Evolutionary conservation across 352 stramenopile species (phyloP).

Genomic region (Aphanomyces cochlioides): DNA sequence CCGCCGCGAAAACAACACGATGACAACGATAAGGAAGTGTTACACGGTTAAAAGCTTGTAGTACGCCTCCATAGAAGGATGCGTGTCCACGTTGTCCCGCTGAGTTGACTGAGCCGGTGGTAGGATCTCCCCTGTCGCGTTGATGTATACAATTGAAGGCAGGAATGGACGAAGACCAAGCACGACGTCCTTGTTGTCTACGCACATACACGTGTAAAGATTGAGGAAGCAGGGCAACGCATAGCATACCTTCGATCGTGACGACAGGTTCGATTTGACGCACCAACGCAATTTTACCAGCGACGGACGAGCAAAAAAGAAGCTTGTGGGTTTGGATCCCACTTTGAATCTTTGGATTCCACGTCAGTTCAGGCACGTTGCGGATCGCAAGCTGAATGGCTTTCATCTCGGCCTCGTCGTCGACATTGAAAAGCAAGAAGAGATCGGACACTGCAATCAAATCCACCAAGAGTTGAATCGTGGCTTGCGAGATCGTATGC

Average conservation of each 20-base stretch:
- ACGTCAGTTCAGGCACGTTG: conserved; percentile 32
- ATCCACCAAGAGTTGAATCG: conserved; percentile 8
- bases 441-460: conserved; percentile 18
- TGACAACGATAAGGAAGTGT: background rate
- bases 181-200: conserved; percentile 21
- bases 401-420: conserved; percentile 7
- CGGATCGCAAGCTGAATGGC: background rate
- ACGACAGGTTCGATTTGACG: conserved; percentile 83
- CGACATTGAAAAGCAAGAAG: conserved; percentile 24
- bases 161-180: conserved; percentile 20
- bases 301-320: conserved; percentile 72
- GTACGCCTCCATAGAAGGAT: background rate
- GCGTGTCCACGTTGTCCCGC: conserved; percentile 14
- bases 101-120: background rate
- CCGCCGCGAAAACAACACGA: conserved; percentile 18
- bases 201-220: background rate
- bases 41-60: conserved; percentile 17
- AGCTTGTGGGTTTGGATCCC: conserved; percentile 61
- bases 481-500: background rate
- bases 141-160: conserved; percentile 15
- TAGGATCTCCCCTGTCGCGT: background rate
- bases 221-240: background rate
- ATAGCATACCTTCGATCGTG: conserved; percentile 68
- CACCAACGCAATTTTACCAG: conserved; percentile 81
- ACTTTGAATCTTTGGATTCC: conserved; percentile 33